Evolutionary conservation across 2,329 filamentous ascomycete genomes (phyloP).

Genomic region (Fusarium piperis): DNA sequence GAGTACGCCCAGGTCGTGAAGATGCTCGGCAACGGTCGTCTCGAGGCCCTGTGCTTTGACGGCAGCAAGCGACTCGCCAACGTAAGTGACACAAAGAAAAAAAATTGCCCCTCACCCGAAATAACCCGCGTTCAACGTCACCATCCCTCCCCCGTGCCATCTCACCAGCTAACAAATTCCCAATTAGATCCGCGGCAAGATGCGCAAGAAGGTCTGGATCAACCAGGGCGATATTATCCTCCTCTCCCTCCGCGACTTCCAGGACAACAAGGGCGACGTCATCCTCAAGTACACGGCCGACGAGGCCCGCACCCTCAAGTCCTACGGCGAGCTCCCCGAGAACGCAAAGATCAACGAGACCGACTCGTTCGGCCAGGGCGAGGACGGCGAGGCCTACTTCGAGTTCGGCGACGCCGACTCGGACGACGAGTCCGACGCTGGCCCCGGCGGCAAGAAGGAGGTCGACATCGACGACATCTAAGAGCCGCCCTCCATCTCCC

Average conservation of each 20-base stretch:
- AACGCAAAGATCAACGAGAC: slow-evolving; percentile 99
- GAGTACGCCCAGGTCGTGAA: slow-evolving; percentile 70
- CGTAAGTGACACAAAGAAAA: slow-evolving; percentile 42
- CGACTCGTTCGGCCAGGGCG: slow-evolving; percentile 90
- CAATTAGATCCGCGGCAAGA: slow-evolving; percentile 78
- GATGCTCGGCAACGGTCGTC: slow-evolving; percentile 95
- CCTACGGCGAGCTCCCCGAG: slow-evolving; percentile 96
- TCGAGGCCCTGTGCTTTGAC: slow-evolving; percentile 95
- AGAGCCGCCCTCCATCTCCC: slow-evolving; percentile 38
- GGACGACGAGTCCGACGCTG: slow-evolving; percentile 62
- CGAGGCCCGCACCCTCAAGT: slow-evolving; percentile 93
- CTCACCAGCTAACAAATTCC: background rate
- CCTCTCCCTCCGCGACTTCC: slow-evolving; percentile 88
- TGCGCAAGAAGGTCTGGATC: slow-evolving; percentile 99
- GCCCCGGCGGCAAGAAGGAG: slow-evolving; percentile 73
- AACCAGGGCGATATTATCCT: slow-evolving; percentile 97
- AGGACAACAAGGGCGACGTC: slow-evolving; percentile 96
- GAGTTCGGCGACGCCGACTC: slow-evolving; percentile 96
- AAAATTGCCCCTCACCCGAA: background rate
- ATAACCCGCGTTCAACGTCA: background rate
- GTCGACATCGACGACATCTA: slow-evolving; percentile 97
- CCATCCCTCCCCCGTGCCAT: background rate
- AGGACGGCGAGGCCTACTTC: slow-evolving; percentile 95
- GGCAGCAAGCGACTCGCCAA: slow-evolving; percentile 64
- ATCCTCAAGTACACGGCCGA: slow-evolving; percentile 97